Evolutionary conservation across 495 filamentous ascomycete genomes (phyloP), one percentile per base, ranked within the genome.

Genomic region (Penicillium maclennaniae): DNA sequence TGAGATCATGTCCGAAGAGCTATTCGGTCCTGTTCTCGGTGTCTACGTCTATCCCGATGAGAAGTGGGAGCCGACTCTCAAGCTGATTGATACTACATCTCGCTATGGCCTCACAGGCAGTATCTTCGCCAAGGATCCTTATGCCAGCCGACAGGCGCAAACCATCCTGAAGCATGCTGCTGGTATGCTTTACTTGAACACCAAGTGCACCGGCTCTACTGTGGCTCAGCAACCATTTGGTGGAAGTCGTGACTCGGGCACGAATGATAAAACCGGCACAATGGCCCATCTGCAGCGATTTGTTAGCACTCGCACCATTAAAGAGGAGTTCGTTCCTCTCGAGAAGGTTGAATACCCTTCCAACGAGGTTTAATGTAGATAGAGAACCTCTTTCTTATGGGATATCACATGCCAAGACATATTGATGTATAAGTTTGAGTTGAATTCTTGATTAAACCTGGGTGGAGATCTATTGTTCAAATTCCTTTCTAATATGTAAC

Each of bases 201-300:
- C 83, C 65, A 91, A 91, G 76, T 84, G 80, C 59, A 91, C 88
- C 7, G 88, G 86, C n/a, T 84, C 88, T 2, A 85, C 89, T 21
- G 85, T 91, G 5, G 88, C 84, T 3, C 88, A 91, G 73, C 88
- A 91, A 68, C 82, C 87, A n/a, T 92, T 92, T 65, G 88, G 88
- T 38, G 88, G 88, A 20, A 80, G 83, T 48, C 76, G 88, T 39
- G 84, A 84, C 10, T 87, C 83, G 45, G 88, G 88, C 7, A 91
- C 88, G 3, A 89, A 89, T 59, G 88, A 92, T 63, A 92, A 91
- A 75, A 86, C 86, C 7, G 88, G 87, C 10, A 87, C 83, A 53
- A 74, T 78, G 63, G 81, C 76, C 41, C 71, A 89, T 41, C 54
- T 92, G 50, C 74, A 75, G 47, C 72, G 88, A 40, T 91, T 90